phyloP scores from a whole-genome alignment of 495 filamentous ascomycete genomes.

The Aspergillus taichungensis region DNA sequence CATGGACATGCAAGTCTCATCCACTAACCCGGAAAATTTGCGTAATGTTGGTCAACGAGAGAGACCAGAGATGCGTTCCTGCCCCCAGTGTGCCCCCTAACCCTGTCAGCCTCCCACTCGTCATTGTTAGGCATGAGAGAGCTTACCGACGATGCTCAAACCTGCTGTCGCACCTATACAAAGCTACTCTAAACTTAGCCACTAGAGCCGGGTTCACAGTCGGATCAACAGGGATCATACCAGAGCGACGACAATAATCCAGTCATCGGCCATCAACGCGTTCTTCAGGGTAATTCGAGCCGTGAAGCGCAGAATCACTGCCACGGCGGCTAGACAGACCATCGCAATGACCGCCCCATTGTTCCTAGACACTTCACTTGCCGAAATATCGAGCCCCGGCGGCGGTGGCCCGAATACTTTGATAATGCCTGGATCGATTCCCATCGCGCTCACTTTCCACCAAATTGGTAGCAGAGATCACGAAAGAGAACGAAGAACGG shows the following conservation, averaged over 20 bases:
- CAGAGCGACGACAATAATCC: constrained; percentile 22
- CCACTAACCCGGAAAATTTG: constrained; percentile 9
- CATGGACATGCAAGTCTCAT: too few species aligned
- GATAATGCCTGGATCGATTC: constrained; percentile 11
- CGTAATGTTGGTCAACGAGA: constrained; percentile 12
- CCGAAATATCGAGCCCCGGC: constrained; percentile 13
- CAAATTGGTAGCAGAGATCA: neutral
- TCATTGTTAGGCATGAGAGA: too few species aligned
- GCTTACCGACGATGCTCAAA: constrained; percentile 16
- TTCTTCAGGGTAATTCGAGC: constrained; percentile 18
- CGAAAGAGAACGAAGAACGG: neutral
- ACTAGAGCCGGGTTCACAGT: neutral
- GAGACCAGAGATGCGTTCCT: constrained; percentile 23
- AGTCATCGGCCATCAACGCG: constrained; percentile 26
- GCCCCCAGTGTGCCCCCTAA: constrained; percentile 16
- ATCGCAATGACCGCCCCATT: constrained; percentile 20
- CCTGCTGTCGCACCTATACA: constrained; percentile 13
- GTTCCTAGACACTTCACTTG: constrained; percentile 3
- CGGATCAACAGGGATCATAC: constrained; percentile 6
- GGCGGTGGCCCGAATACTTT: constrained; percentile 21
- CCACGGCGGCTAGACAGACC: constrained; percentile 21
- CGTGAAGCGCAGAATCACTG: constrained; percentile 23
- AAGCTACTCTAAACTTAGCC: neutral
- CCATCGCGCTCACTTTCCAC: neutral
- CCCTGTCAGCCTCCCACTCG: neutral